Percentiles rank a stretch among this genome's conserved stretches.
Conservation (phyloP, 371 early-diverging fungal genomes). For the Apophysomyces variabilis region DNA sequence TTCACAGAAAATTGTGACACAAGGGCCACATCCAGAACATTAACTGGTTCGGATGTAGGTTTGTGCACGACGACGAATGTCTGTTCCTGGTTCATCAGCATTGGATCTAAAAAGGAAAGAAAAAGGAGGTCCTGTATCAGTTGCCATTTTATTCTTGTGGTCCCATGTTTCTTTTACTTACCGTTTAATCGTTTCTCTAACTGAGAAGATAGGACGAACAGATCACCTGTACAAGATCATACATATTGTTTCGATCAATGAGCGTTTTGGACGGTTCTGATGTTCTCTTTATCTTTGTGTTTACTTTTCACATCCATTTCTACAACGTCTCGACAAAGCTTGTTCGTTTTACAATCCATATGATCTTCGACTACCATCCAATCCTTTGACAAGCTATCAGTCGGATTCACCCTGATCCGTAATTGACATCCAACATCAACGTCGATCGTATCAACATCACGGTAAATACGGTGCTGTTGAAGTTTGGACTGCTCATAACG, state of each 20-base stretch:
- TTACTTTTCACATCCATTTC: slow-evolving; percentile 38
- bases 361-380: slow-evolving; percentile 33
- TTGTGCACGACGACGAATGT: slow-evolving; percentile 10
- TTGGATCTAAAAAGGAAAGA: slow-evolving; percentile 11
- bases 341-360: slow-evolving; percentile 20
- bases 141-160: neutral
- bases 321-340: slow-evolving; percentile 36
- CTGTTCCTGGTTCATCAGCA: slow-evolving; percentile 15
- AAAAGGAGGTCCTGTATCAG: too few species aligned
- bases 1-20: slow-evolving; percentile 67
- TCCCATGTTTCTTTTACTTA: slow-evolving; percentile 10
- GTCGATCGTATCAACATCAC: slow-evolving; percentile 38
- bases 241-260: neutral
- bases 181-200: slow-evolving; percentile 32
- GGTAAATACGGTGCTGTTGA: slow-evolving; percentile 29
- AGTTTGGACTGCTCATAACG: neutral
- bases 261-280: neutral
- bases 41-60: neutral
- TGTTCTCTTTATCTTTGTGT: slow-evolving; percentile 1
- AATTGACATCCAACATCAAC: slow-evolving; percentile 42
- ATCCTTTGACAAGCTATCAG: slow-evolving; percentile 9
- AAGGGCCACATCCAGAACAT: slow-evolving; percentile 45
- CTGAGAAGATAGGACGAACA: slow-evolving; percentile 36
- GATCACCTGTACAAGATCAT: slow-evolving; percentile 25
- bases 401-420: slow-evolving; percentile 24